Base-by-base conservation (phyloP, 352 stramenopile species). In the Globisporangium nunn region DNA sequence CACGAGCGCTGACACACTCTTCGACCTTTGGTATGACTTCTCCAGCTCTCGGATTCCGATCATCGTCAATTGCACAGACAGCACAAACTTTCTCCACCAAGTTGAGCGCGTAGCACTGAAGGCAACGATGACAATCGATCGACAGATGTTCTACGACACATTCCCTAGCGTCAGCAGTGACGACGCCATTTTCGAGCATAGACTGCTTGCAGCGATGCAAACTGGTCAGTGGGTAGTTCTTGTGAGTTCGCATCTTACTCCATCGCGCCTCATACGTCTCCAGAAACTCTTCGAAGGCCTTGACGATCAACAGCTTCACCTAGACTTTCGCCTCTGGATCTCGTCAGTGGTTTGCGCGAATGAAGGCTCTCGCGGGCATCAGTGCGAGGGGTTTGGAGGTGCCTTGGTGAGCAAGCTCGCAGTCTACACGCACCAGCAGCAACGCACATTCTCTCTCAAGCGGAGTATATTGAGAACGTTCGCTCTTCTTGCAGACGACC, bases 321-420 rank as follows among this genome's bases (percentile, higher is more conserved):
- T 72, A 0, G 80, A 90, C 40, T 90, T 88, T 44, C 77, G 80
- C 4, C 52, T 90, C 10, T 90, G 80, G 77, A 35, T 83, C 17
- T 88, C 73, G 11, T 46, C 37, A 43, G 10, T 12, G 14, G 35
- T 11, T 40, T 4, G 23, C 23, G 6, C 4, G 5, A 18, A 31
- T 11, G 44, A 31, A 12, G 31, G 18, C n/a, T 12, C 7, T 6
- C 5, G 44, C 6, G 15, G 40, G 23, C 4, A 1, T 5, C 5
- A 4, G 3, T 11, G 12, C 12, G 37, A 43, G 12, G 5, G 8
- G 5, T 17, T 17, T 7, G 23, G 0, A 4, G 15, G 17, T 4
- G 49, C 7, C 6, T 18, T 11, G 11, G 50, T 33, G 14, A 30
- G 30, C 33, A 41, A 18, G 30, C 30, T 50, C 8, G 39, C 54